These are phyloP conservation scores for Eudorina sp. DNA, from an alignment of 139 green algal species.

Conservation along the genomic window DNA sequence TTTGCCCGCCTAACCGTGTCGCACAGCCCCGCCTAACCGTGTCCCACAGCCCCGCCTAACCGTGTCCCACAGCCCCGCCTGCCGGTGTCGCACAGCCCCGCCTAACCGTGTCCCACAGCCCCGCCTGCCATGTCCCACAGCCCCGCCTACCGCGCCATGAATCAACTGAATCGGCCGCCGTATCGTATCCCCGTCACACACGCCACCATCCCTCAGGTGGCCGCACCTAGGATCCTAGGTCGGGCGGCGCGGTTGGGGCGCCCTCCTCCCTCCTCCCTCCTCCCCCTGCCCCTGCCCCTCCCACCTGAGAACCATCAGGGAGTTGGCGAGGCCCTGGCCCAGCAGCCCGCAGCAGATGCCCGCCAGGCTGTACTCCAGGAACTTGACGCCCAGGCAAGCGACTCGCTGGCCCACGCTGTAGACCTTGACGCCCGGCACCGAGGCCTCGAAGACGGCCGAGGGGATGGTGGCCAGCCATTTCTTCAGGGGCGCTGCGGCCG, in stretches of 20 bases:
- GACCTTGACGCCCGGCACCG: constrained; percentile 59
- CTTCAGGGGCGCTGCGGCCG: constrained; percentile 47
- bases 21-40: too few relatives aligned
- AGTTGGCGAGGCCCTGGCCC: constrained; percentile 93
- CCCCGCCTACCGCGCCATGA: too few relatives aligned
- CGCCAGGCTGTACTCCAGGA: constrained; percentile 90
- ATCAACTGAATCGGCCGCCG: too few relatives aligned
- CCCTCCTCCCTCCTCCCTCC: background rate
- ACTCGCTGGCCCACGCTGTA: constrained; percentile 74
- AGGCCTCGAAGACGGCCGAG: constrained; percentile 84
- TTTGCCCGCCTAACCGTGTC: too few relatives aligned
- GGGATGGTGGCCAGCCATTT: constrained; percentile 71
- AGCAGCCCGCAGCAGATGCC: constrained; percentile 92
- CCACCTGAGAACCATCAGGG: constrained; percentile 86
- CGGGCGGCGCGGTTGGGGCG: too few relatives aligned
- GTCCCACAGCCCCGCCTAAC: too few relatives aligned
- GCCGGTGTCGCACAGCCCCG: too few relatives aligned
- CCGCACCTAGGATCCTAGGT: too few relatives aligned
- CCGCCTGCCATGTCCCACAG: too few relatives aligned
- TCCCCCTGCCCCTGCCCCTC: background rate
- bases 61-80: too few relatives aligned
- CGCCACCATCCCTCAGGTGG: background rate
- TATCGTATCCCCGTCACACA: too few relatives aligned
- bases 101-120: too few relatives aligned
- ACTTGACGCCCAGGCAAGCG: constrained; percentile 84